A percentile compares a stretch with the other conserved stretches of the same genome.
These are phyloP conservation scores for Aphanomyces cochlioides DNA, from an alignment of 352 stramenopile species.

Conservation along the genomic window DNA sequence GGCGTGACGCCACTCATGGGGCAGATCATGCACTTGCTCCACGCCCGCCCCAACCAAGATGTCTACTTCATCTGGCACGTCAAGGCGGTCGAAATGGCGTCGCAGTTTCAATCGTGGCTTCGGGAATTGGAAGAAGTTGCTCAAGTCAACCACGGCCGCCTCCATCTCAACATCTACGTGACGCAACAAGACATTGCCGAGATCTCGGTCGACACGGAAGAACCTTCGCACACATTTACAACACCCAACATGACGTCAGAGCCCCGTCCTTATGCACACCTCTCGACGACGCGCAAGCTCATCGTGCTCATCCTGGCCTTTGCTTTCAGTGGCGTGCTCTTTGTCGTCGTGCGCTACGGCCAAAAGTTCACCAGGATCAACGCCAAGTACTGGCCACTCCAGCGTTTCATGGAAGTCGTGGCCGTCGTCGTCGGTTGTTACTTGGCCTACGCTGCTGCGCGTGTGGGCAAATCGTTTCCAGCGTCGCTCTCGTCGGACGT, in stretches of 20 bases:
- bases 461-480: not conserved
- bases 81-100: not conserved
- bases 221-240: constrained; percentile 3
- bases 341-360: constrained; percentile 66
- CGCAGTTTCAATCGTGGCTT: constrained; percentile 24
- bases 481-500: too few relatives aligned
- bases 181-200: constrained; percentile 18
- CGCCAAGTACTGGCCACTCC: constrained; percentile 68
- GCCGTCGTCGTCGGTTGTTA: constrained; percentile 60
- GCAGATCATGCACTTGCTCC: constrained; percentile 21
- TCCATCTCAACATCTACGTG: constrained; percentile 19
- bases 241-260: not conserved
- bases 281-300: constrained; percentile 48
- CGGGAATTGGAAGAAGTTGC: not conserved
- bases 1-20: constrained; percentile 31
- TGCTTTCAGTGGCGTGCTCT: constrained; percentile 58
- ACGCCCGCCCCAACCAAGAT: constrained; percentile 12
- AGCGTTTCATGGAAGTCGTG: constrained; percentile 72
- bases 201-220: not conserved
- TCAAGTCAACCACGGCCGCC: not conserved
- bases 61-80: constrained; percentile 28
- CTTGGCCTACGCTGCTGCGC: constrained; percentile 4
- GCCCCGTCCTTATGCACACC: constrained; percentile 18
- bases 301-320: constrained; percentile 79
- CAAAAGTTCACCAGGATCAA: constrained; percentile 65